Conservation (phyloP, 441 rosid species). For the Erysimum pusillum region DNA sequence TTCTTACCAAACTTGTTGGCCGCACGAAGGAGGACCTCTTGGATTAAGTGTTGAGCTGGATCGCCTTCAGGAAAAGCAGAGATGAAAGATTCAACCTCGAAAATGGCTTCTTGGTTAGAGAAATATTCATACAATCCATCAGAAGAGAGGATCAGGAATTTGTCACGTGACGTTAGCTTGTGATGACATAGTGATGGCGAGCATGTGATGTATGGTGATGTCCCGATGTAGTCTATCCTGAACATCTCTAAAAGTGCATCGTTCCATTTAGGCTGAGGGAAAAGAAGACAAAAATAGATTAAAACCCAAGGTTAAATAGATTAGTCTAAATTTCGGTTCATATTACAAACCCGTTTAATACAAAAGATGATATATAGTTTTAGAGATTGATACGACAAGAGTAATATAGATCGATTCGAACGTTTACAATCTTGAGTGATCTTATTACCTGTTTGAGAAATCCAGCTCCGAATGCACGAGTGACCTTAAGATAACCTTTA, state of each 20-base stretch:
- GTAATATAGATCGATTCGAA: not conserved
- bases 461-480: conserved; percentile 82
- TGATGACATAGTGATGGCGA: conserved; percentile 66
- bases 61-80: conserved; percentile 72
- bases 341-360: not conserved
- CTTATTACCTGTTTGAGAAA: conserved; percentile 70
- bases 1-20: conserved; percentile 70
- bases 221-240: conserved; percentile 67
- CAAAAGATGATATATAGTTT: not conserved
- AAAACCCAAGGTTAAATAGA: not conserved
- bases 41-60: conserved; percentile 78
- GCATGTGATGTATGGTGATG: conserved; percentile 69
- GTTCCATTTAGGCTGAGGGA: conserved; percentile 71
- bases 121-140: conserved; percentile 77
- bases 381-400: too few species aligned
- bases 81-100: conserved; percentile 64
- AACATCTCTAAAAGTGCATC: conserved; percentile 71
- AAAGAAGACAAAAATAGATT: not conserved
- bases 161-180: conserved; percentile 60
- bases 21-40: conserved; percentile 70
- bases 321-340: not conserved
- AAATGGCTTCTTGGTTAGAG: conserved; percentile 67
- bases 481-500: conserved; percentile 77
- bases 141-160: conserved; percentile 66
- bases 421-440: conserved; percentile 3